Evolutionary conservation across 306 rosid species (phyloP), one percentile per base, ranked within the genome.

Genomic region (Hippophae rhamnoides): DNA sequence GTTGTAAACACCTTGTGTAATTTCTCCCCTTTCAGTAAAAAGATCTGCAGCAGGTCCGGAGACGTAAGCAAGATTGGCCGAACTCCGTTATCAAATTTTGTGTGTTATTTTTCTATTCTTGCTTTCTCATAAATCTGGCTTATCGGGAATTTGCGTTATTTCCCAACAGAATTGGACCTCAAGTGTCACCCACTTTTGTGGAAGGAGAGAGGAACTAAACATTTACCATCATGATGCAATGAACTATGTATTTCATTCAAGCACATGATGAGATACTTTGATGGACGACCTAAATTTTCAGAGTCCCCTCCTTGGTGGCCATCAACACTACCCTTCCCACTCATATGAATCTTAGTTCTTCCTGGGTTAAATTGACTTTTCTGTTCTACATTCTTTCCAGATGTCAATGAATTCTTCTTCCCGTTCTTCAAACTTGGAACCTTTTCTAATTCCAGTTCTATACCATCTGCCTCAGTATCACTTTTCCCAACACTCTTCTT

Each of bases 241-340:
- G 89, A 80, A 68, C 64, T 82, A 69, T 85, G 95, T 72, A 88
- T 88, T 61, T 84, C 80, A 78, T 62, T 78, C 71, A 92, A 72
- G 81, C 96, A 88, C 83, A 78, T 75, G 31, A 87, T 78, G 8
- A 78, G 86, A 83, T 85, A 88, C 74, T 83, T 81, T 1, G 99
- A 83, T 49, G 96, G 96, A 41, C 78, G 72, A 57, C 76, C 75
- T 25, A 69, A 74, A 62, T 54, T 61, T 69, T 69, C 87, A 45
- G 7, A 38, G 46, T 49, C 78, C 77, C 11, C 50, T 18, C 57
- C 67, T 55, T 65, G 64, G 13, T 57, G 68, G 64, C 63, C 23
- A 3, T 52, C 40, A 38, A 60, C 52, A 31, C 57, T 42, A 27
- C 60, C 73, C 47, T 74, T 70, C 62, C 55, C 68, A 63, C 62